Conservation (phyloP, 352 stramenopile species). For the Phytophthora brassicae region DNA sequence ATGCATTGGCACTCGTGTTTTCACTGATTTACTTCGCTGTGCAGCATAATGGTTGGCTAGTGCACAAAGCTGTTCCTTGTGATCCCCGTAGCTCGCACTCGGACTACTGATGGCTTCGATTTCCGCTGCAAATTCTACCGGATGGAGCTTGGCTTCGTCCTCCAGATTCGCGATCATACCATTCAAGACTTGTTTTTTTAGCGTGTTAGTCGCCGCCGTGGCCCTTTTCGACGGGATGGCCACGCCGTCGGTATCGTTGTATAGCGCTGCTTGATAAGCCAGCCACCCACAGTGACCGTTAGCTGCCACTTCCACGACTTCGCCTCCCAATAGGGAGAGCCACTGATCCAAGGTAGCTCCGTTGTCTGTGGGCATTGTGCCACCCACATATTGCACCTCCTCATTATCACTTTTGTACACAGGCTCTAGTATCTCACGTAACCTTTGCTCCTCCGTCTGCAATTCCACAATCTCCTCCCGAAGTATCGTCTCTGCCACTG, state of each 20-base stretch:
- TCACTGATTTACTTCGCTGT: not conserved
- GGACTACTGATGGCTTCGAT: not conserved
- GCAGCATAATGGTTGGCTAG: not conserved
- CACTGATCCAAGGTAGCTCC: not conserved
- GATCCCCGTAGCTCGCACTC: too few species aligned
- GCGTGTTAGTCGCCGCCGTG: not conserved
- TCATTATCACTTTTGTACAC: not conserved
- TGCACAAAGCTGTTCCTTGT: not conserved
- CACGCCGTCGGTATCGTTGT: not conserved
- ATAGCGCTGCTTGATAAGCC: not conserved
- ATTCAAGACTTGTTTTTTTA: not conserved
- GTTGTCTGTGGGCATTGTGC: not conserved
- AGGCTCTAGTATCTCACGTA: too few species aligned
- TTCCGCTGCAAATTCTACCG: not conserved
- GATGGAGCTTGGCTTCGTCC: not conserved
- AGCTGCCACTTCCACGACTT: not conserved
- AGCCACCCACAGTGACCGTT: not conserved
- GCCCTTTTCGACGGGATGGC: not conserved
- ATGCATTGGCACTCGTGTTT: not conserved
- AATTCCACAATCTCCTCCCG: too few species aligned
- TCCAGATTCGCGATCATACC: not conserved
- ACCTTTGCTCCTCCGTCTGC: too few species aligned
- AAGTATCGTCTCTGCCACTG: too few species aligned
- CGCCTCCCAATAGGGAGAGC: not conserved
- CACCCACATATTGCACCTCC: not conserved